Conservation (phyloP, 106 monocot species). For the Dioscorea dumetorum region DNA sequence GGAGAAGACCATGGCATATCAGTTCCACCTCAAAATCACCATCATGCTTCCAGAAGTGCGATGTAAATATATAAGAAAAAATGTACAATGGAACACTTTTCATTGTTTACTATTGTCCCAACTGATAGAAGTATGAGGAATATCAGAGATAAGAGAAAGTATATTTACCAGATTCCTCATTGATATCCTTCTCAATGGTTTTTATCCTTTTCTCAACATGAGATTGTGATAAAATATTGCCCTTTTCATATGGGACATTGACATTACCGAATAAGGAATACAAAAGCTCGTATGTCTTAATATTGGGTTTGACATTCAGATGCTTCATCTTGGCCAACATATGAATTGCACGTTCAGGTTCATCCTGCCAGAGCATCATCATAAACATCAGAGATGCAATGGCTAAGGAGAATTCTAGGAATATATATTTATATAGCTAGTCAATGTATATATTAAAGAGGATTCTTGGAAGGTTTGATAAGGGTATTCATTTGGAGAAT, state of each 20-base stretch:
- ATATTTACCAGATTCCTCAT: slow-evolving; percentile 70
- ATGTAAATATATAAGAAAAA: too few species aligned
- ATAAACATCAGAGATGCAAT: too few species aligned
- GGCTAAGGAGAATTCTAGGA: too few species aligned
- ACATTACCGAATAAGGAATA: slow-evolving; percentile 77
- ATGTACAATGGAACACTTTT: too few species aligned
- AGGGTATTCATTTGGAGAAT: too few species aligned
- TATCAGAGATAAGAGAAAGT: background rate
- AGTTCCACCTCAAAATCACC: too few species aligned
- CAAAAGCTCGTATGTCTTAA: slow-evolving; percentile 64
- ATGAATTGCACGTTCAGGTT: slow-evolving; percentile 69
- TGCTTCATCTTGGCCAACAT: slow-evolving; percentile 59
- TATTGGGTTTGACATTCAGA: slow-evolving; percentile 46
- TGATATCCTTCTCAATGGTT: slow-evolving; percentile 63
- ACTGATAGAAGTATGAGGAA: background rate
- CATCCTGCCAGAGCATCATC: slow-evolving; percentile 44
- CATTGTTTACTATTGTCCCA: too few species aligned
- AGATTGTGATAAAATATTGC: slow-evolving; percentile 57
- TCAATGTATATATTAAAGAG: too few species aligned
- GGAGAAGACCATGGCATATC: too few species aligned
- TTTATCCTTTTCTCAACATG: slow-evolving; percentile 59
- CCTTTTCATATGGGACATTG: slow-evolving; percentile 74
- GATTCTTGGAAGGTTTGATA: too few species aligned
- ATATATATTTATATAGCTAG: too few species aligned
- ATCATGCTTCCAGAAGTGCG: too few species aligned